phyloP scores from a whole-genome alignment of 768 basidiomycete species.

The Hygrocybe coccinea region DNA sequence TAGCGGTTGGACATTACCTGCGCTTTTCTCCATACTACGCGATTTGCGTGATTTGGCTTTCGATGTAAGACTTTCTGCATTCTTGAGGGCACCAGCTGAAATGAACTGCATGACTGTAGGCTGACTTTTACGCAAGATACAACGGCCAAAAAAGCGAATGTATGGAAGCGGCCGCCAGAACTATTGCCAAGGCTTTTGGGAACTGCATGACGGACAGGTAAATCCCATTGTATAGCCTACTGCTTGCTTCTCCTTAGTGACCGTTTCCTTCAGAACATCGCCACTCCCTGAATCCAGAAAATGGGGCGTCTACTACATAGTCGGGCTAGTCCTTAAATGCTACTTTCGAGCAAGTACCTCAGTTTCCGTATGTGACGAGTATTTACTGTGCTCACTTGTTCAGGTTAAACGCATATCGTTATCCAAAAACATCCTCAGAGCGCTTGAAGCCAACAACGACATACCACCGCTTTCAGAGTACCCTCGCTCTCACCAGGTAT shows the following conservation, averaged over 20 bases:
- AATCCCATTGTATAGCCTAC: not conserved
- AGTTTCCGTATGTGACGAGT: not conserved
- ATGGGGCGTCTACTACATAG: conserved; percentile 92
- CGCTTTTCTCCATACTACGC: conserved; percentile 72
- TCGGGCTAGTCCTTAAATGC: conserved; percentile 84
- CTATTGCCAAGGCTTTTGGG: conserved; percentile 85
- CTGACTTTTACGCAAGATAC: conserved; percentile 56
- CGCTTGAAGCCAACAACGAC: conserved; percentile 79
- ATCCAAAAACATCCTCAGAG: conserved; percentile 87
- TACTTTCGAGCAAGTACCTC: conserved; percentile 77
- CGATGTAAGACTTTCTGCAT: conserved; percentile 46
- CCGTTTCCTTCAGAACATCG: conserved; percentile 45
- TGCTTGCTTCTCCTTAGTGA: not conserved
- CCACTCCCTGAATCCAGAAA: conserved; percentile 70
- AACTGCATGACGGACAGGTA: conserved; percentile 77
- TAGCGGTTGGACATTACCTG: conserved; percentile 82
- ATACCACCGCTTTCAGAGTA: conserved; percentile 72
- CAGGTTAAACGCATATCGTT: conserved; percentile 89
- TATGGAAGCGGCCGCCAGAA: conserved; percentile 84
- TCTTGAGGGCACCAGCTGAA: conserved; percentile 5
- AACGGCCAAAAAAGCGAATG: conserved; percentile 54
- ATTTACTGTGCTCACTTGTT: not conserved
- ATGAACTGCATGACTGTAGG: conserved; percentile 32
- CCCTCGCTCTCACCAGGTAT: conserved; percentile 82
- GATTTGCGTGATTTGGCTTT: conserved; percentile 83